Base-by-base conservation (phyloP, 75 land plant species). In the Chamaecyparis obtusa region DNA sequence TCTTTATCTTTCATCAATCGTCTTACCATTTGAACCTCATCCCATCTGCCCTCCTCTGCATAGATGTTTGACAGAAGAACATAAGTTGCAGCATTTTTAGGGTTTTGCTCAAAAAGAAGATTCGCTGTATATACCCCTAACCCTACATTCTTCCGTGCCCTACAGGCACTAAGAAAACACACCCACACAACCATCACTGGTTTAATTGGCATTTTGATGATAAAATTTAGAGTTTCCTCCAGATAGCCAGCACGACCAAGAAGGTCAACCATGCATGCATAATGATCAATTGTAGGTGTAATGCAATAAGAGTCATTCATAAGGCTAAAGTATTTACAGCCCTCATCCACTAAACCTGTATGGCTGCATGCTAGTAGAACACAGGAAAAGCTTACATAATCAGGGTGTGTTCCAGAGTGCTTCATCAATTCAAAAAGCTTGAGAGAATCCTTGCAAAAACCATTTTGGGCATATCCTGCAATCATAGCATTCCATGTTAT, bases 401-500 rank as follows among this genome's bases (percentile, higher is more conserved):
- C 72, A 57, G 90, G 90, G 32, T 82, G 27, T 27, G 80, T 64
- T 39, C 71, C 89, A 33, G 88, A 81, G 32, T 15, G 24, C 56
- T 15, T 33, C 89, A 89, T 87, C 49, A 79, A 43, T 56, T 81
- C 54, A 33, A 89, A 89, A 19, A 89, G 33, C 41, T 87, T 27
- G 51, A 89, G 39, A 14, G 85, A 85, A 32, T 87, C 60, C 36
- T 55, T 48, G 79, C 74, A 19, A 33, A 78, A 36, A 9, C 90
- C 90, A 88, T 89, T 83, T 11, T n/a, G 67, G 14, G 89, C 74
- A 83, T 87, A 87, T 55, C 81, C 90, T 55, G 46, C 89, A 49
- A 89, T 78, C 90, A 89, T 74, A 9, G 90, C 84, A 82, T 32
- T 89, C 87, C 87, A 74, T 33, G 43, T 37, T 9, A 86, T 44